Conservation (phyloP, 768 basidiomycete genomes). For the Royoungia palumana region DNA sequence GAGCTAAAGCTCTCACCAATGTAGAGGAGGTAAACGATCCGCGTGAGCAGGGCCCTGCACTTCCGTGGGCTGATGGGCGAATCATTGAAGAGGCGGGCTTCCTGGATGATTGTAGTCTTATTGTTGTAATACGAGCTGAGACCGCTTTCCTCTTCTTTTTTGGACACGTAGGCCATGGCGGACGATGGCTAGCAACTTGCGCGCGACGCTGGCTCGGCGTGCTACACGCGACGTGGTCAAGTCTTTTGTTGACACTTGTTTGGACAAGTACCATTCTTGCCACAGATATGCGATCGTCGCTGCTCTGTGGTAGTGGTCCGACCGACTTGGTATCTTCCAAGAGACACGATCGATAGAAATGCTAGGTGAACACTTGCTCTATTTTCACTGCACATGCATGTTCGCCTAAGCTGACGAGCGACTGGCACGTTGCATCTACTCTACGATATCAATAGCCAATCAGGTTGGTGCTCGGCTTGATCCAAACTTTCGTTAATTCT, state of each 20-base stretch:
- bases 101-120: constrained; percentile 97
- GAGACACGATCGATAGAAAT: too few relatives aligned
- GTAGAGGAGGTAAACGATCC: constrained; percentile 95
- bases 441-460: too few relatives aligned
- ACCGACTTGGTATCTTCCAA: too few relatives aligned
- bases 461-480: too few relatives aligned
- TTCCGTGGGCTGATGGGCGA: constrained; percentile 97
- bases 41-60: constrained; percentile 92
- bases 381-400: too few relatives aligned
- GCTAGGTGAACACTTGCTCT: too few relatives aligned
- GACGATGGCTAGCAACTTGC: constrained; percentile 35
- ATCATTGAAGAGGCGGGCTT: constrained; percentile 98
- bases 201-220: constrained; percentile 11
- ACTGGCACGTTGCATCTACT: too few relatives aligned
- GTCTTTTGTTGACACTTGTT: constrained; percentile 25
- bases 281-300: too few relatives aligned
- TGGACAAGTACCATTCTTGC: constrained; percentile 4
- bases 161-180: constrained; percentile 76
- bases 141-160: constrained; percentile 96
- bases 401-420: too few relatives aligned
- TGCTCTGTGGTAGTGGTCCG: too few relatives aligned
- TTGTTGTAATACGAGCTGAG: constrained; percentile 93
- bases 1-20: constrained; percentile 92
- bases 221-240: constrained; percentile 21
- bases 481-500: too few relatives aligned